Evolutionary conservation across 345 rosid genomes (phyloP), one percentile per base, ranked within the genome.

Genomic region (Raphanus raphanistrum): DNA sequence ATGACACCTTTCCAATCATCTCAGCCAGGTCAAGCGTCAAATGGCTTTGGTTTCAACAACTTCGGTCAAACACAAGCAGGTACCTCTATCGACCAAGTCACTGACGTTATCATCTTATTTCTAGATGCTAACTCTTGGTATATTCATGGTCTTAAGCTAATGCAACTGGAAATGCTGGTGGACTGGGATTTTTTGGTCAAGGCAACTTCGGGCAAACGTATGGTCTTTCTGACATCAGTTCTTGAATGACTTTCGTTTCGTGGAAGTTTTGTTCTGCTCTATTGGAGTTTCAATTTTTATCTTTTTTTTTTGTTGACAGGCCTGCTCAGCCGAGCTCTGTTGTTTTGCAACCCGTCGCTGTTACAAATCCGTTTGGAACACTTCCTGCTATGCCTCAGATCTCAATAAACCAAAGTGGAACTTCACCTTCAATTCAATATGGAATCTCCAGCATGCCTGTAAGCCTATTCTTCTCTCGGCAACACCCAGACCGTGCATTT

Each of bases 351-450:
- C 89, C 92, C 4, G 81, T 86, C 61, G 76, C 90, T 70, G 84
- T 85, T 32, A 82, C 90, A 68, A 96, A 91, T 79, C 97, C 99
- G 36, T 96, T 90, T 74, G 99, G 99, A 61, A 89, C 92, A 9
- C 97, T 96, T 63, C 99, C 99, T 63, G 92, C 90, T 68, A 87
- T 90, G 90, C 99, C 98, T 74, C 98, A 91, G 69, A 86, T 96
- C 75, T 93, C 97, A 60, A 86, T 96, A 80, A 93, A 89, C 62
- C 93, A 87, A 79, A 85, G 85, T 72, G 98, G 97, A 78, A 88
- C 87, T 52, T 83, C 89, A 58, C 85, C 98, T 60, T 86, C 93
- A 13, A 87, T 96, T 72, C 98, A 90, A 79, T 94, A 94, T 71
- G 97, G 98, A 77, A 94, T 94, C 79, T 88, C 98, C 72, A 87